These are phyloP conservation scores for Pouteria glomerata DNA, from an alignment of 148 eudicot species.

Conservation along the genomic window DNA sequence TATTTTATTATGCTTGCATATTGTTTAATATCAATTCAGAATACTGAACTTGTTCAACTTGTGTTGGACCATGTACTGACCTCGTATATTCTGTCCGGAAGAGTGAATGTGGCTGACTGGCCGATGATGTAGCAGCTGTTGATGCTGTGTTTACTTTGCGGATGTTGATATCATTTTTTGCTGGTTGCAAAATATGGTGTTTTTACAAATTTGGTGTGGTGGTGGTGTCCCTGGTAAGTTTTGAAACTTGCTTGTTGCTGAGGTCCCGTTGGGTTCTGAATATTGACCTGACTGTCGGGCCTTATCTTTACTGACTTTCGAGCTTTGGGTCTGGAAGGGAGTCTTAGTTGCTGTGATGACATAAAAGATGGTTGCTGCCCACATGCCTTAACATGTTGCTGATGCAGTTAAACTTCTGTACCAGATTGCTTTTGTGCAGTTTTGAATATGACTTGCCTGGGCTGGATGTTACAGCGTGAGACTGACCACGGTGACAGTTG, in stretches of 20 bases:
- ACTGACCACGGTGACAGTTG: not conserved
- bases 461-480: not conserved
- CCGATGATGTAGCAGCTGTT: conserved; percentile 28
- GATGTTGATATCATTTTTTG: conserved; percentile 24
- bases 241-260: conserved; percentile 1
- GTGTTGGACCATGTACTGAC: conserved; percentile 23
- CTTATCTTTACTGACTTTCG: conserved; percentile 3
- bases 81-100: conserved; percentile 16
- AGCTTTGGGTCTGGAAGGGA: conserved; percentile 6
- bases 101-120: conserved; percentile 17
- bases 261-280: conserved; percentile 12
- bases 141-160: conserved; percentile 28
- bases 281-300: conserved; percentile 7
- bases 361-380: conserved; percentile 15
- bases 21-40: too few relatives aligned
- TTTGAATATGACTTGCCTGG: conserved; percentile 10
- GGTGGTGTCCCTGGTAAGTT: conserved; percentile 26
- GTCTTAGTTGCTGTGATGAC: conserved; percentile 18
- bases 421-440: not conserved
- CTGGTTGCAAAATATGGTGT: conserved; percentile 20
- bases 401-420: conserved; percentile 14
- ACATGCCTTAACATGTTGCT: conserved; percentile 9
- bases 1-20: too few relatives aligned
- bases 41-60: conserved; percentile 11
- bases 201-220: conserved; percentile 11